Base-by-base conservation (phyloP, 2,329 filamentous ascomycete species). In the Ophiostoma triangulosporum region DNA sequence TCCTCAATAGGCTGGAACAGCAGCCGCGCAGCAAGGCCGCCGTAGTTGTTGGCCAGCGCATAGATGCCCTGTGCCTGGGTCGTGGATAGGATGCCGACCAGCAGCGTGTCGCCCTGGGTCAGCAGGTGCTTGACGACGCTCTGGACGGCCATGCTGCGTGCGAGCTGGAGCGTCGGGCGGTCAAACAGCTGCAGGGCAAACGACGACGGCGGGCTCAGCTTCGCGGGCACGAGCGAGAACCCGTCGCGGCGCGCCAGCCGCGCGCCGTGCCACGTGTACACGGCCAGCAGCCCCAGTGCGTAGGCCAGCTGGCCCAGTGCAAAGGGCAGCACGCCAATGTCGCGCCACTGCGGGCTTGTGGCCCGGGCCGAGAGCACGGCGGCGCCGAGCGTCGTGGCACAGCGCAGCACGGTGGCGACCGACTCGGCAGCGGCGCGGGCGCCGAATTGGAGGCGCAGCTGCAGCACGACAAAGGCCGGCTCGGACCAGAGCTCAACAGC, bases 1-100 rank as follows among this genome's bases (percentile, higher is more conserved):
- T 98, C 94, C 67, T 98, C 93, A 56, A 98, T 81, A 7, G 93
- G 94, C 63, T 97, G 93, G 65, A 98, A 91, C 50, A 98, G 71
- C 58, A 97, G 80, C 3, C 93, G 80, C 0, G 93, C 93, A 27
- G 95, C 71, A 0, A 98, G 77, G 2, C 90, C 87, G 22, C 93
- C 93, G 65, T 93, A 98, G 67, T 97, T 98, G 62, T 89, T 89
- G 51, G 91, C 93, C 5, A 98, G 76, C 0, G 90, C 88, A 64
- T 97, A 98, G 33, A 88, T 82, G 14, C 93, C 93, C 70, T 97
- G 93, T 4, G 90, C 85, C 40, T 80, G 74, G 1, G 93, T 77
- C 0, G 82, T 81, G 6, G 90, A 84, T 54, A 97, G 74, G 12
- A 83, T 70, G 15, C 86, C 84, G 58, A 98, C 84, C 50, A 97